phyloP scores from a whole-genome alignment of 2,329 filamentous ascomycete species.

The Scleromitrula shiraiana region DNA sequence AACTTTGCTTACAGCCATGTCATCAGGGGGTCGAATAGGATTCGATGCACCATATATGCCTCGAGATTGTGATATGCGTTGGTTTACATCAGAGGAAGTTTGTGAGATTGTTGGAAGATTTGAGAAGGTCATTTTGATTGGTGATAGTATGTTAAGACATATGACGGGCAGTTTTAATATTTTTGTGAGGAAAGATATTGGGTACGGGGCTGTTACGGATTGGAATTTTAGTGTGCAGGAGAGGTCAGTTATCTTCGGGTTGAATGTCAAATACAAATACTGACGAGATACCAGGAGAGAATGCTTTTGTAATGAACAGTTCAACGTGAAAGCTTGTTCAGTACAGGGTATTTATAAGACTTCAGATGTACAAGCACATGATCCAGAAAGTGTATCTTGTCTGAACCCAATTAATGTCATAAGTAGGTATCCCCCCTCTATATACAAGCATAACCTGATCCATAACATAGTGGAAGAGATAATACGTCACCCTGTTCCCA shows the following conservation, averaged over 20 bases:
- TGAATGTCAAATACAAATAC: not conserved
- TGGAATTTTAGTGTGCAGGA: slow-evolving; percentile 41
- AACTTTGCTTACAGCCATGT: slow-evolving; percentile 31
- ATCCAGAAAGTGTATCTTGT: slow-evolving; percentile 36
- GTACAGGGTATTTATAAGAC: slow-evolving; percentile 42
- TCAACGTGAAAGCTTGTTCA: slow-evolving; percentile 41
- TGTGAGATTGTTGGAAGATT: slow-evolving; percentile 39
- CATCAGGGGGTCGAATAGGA: slow-evolving; percentile 37
- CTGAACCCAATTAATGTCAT: slow-evolving; percentile 32
- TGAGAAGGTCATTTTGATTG: slow-evolving; percentile 39
- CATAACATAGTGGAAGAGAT: slow-evolving; percentile 38
- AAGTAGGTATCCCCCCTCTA: slow-evolving; percentile 25
- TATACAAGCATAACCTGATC: no score
- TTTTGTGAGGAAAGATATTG: slow-evolving; percentile 37
- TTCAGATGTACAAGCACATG: slow-evolving; percentile 35
- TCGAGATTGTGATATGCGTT: slow-evolving; percentile 39
- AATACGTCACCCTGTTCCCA: slow-evolving; percentile 35
- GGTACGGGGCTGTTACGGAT: slow-evolving; percentile 41
- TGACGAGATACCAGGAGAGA: slow-evolving; percentile 24
- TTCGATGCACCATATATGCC: slow-evolving; percentile 38
- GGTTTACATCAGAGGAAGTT: slow-evolving; percentile 38
- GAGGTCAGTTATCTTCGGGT: slow-evolving; percentile 16
- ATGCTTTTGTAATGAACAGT: slow-evolving; percentile 43
- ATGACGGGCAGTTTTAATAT: slow-evolving; percentile 40
- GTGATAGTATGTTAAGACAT: slow-evolving; percentile 42